Conservation (phyloP, 106 monocot species). For the Apostasia ramifera region DNA sequence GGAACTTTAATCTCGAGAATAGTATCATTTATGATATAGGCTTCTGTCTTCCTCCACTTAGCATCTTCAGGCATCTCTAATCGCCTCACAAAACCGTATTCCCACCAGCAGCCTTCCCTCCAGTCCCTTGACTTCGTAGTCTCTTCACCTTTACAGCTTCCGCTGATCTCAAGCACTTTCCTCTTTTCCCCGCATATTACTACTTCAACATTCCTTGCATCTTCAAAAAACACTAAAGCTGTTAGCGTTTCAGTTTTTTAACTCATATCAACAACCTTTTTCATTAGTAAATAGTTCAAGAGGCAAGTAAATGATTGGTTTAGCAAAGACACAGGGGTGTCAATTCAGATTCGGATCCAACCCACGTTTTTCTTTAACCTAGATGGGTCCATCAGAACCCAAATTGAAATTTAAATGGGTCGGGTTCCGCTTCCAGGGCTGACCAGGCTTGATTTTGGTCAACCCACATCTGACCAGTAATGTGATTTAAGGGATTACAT, state of each 20-base stretch:
- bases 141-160: slow-evolving; percentile 36
- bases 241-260: background rate
- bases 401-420: no score
- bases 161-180: slow-evolving; percentile 73
- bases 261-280: no score
- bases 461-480: no score
- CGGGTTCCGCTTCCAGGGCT: no score
- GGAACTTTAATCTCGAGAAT: slow-evolving; percentile 67
- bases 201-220: slow-evolving; percentile 41
- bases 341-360: no score
- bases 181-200: slow-evolving; percentile 41
- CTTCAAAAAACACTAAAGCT: slow-evolving; percentile 11
- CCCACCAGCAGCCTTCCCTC: slow-evolving; percentile 77
- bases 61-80: slow-evolving; percentile 74
- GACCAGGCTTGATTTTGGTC: no score
- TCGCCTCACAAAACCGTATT: slow-evolving; percentile 77
- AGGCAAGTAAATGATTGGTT: no score
- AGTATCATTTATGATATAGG: slow-evolving; percentile 41
- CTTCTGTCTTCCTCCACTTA: slow-evolving; percentile 54
- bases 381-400: no score
- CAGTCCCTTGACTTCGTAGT: slow-evolving; percentile 36
- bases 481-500: no score
- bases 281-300: no score
- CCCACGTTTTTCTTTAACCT: no score
- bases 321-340: no score